Evolutionary conservation across 441 rosid species (phyloP), one percentile per base, ranked within the genome.

Genomic region (Erodium trifolium): DNA sequence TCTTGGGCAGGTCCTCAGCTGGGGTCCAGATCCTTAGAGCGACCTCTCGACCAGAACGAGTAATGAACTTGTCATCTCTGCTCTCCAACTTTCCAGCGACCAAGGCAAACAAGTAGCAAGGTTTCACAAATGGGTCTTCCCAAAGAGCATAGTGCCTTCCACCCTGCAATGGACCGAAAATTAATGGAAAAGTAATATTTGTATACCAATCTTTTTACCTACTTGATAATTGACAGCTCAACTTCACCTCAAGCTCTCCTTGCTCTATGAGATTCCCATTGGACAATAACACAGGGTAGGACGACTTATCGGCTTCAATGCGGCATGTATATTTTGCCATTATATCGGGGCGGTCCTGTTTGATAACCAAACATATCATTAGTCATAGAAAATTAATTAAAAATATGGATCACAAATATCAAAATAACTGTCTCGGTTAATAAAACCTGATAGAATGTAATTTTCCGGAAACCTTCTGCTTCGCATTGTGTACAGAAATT

Each of bases 121-220:
- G 98, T 73, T 92, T 94, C 94, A 90, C 90, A 82, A 88, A 94
- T 68, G 98, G 99, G 73, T 94, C 97, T 77, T 94, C 93, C 99
- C 99, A 94, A 41, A 90, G 76, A 78, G 82, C 93, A 80, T 80
- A 94, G 83, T 94, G 99, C 73, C 77, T 84, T 19, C 93, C 97
- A 53, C 90, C 91, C 99, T 72, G 47, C 43, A 63, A 51, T 60
- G 47, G 75, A 60, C 1, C 13, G 41, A 18, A 19, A 63, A 68
- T 17, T 11, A 19, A 9, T 18, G 27, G 39, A 12, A 23, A 9
- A 45, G 17, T 10, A 27, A 14, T 65, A 34, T 29, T 31, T 12
- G 6, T 12, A 1, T 14, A 31, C 1, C 14, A 13, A 18, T 65
- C 16, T n/a, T 12, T 23, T 63, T 63, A 19, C 23, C 41, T 67